Evolutionary conservation across 805 yeast genomes (phyloP), one percentile per base, ranked within the genome.

Genomic region (Teunomyces tritomae): DNA sequence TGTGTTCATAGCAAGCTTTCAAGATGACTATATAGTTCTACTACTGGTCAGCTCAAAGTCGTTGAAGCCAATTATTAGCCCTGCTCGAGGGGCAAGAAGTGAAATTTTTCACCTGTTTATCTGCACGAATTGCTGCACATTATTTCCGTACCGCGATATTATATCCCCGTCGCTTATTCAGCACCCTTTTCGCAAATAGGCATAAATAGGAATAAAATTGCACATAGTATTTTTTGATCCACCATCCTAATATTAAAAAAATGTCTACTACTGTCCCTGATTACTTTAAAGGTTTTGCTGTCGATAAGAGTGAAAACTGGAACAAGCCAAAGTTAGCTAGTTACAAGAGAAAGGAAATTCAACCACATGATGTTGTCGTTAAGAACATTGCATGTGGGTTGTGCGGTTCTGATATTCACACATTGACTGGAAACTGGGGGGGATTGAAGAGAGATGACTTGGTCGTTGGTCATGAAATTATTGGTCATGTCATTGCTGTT

Each of bases 351-450:
- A 81, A 80, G 63, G 49, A 57, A 14, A 40, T 61, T 48, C 39
- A 49, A 28, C 51, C 60, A 3, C 42, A 53, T 54, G 59, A 54
- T 39, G 57, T 53, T 33, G 56, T 55, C 16, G 35, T 55, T 39
- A 48, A 55, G 55, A 54, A 48, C 45, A 40, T 49, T 10, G 54
- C 50, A 16, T 55, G 59, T 37, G 53, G 87, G 57, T 65, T 83
- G n/a, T 83, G 88, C 63, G 85, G 84, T 30, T 71, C 80, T 24
- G 87, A 83, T 55, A 67, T 76, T 47, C 86, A 82, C 58, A 67
- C 77, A 27, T 70, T 72, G 36, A 64, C 66, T 47, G 83, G 78
- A 20, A 77, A 75, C 29, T 83, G 87, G 87, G 74, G 68, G 44
- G 55, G 64, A 33, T 56, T 56, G 55, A 59, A 64, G 43, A 67